Evolutionary conservation across 108 stramenopile genomes (phyloP), one percentile per base, ranked within the genome.

Genomic region (Pseudonitzschia multistriata): DNA sequence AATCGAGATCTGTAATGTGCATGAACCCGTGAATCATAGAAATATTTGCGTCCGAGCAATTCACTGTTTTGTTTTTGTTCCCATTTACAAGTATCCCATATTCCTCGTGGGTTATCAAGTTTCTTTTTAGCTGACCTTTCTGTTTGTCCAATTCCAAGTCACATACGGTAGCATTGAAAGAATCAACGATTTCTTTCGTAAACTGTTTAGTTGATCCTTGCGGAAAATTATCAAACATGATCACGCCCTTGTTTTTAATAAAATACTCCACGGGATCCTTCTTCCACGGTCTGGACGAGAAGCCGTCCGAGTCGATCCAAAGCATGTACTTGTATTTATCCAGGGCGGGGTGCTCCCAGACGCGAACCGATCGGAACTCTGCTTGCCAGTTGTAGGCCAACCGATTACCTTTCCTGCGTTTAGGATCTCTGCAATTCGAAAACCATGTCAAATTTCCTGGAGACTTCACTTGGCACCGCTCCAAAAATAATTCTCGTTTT

Each of bases 301-400:
- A 72, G n/a, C 67, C 80, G 79, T 84, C 83, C 2, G 76, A 68
- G 57, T 84, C 83, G 29, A 80, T 31, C 83, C 83, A 84, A 21
- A 77, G 25, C 81, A 82, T 79, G 54, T 64, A 76, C 59, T 68
- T 66, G 54, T 82, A 82, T 21, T 75, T 68, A 15, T 56, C 49
- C 27, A 82, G 33, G 1, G 78, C 70, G 6, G 74, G 78, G 72
- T 82, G 73, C 7, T 61, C 70, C 81, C 81, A 82, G 29, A 82
- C 72, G 39, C 75, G 81, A 27, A 70, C 63, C 28, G 81, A 52
- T n/a, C 81, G 74, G 37, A 82, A 82, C 72, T 82, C 81, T 14
- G 78, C 78, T 67, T 82, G 81, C 81, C 81, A 82, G 45, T 66
- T 66, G 49, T 79, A 79, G 29, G 56, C 56, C 24, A 74, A 35